Conservation (phyloP, 192 early-diverging fungal species). For the Umbelopsis sp. region DNA sequence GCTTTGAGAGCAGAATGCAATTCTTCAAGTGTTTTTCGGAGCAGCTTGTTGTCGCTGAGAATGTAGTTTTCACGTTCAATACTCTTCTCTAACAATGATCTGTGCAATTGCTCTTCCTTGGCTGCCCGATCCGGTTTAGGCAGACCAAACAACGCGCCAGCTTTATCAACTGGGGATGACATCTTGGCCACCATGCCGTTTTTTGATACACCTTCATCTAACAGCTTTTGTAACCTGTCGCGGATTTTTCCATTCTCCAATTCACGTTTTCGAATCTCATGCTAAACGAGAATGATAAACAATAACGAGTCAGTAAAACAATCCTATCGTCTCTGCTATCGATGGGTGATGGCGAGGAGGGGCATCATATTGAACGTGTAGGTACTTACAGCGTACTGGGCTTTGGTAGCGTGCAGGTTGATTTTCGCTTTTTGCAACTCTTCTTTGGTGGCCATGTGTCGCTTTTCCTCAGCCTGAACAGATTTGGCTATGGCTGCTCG, state of each 20-base stretch:
- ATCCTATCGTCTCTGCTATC: not conserved
- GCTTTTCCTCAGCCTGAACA: not conserved
- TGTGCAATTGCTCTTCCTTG: conserved; percentile 32
- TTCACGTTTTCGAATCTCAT: conserved; percentile 50
- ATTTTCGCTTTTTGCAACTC: conserved; percentile 52
- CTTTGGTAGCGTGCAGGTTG: conserved; percentile 53
- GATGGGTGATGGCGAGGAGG: not conserved
- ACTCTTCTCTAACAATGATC: conserved; percentile 40
- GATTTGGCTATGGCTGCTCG: not conserved
- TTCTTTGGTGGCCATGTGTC: conserved; percentile 39
- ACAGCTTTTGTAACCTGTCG: conserved; percentile 48
- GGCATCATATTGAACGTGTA: not conserved
- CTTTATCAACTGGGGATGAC: conserved; percentile 30
- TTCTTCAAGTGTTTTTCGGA: conserved; percentile 41
- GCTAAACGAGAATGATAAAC: conserved; percentile 27
- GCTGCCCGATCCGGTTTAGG: conserved; percentile 30
- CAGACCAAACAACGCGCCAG: conserved; percentile 29
- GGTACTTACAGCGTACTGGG: conserved; percentile 52
- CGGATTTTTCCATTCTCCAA: conserved; percentile 47
- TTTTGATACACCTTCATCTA: conserved; percentile 30
- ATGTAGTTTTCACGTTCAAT: conserved; percentile 38
- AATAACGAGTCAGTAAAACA: not conserved
- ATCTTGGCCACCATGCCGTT: conserved; percentile 20
- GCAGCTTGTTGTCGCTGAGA: conserved; percentile 43
- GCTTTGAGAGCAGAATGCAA: conserved; percentile 41